Base-by-base conservation (phyloP, 768 basidiomycete species). In the Termitomyces sp. region DNA sequence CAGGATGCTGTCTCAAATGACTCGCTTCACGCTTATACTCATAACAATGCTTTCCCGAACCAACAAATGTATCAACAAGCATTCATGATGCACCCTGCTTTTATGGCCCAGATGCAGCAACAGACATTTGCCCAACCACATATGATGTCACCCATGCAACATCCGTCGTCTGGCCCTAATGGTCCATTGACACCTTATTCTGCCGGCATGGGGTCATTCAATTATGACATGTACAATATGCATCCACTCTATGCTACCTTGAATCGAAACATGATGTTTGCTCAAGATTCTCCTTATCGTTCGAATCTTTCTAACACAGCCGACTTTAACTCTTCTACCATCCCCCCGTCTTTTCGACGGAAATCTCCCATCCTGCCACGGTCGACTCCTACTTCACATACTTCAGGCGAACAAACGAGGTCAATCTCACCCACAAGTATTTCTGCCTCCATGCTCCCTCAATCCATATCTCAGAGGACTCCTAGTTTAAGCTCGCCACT, bases 291-390 rank as follows among this genome's bases (percentile, higher is more conserved):
- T 50, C 3, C 31, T 36, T 13, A 51, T 41, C 41, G 1, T 8
- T 34, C 42, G 48, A 22, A 16, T 2, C 16, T 20, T 37, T 41
- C 61, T 20, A 53, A 39, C 16, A 15, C 51, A 30, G 16, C 15
- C 20, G 33, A 44, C n/a, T 41, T 44, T 8, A 45, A 54, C 59
- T 61, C 39, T 59, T 66, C 52, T 20, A 45, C 52, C 45, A 41
- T 64, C 37, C 64, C 59, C 37, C 48, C 41, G 61, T 70, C 60
- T 58, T 58, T 54, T 53, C 55, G 60, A 30, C 60, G 54, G 34
- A 63, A 62, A 59, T 58, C 64, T 2, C 61, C 60, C 22, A 48
- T 58, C 6, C 9, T 45, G 3, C 51, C 63, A 33, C 46, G 51
- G 47, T 63, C 55, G 8, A 59, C 63, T 22, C 58, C 62, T 27